Conservation (phyloP, 805 yeast genomes). For the Ogataea glucozyma region DNA sequence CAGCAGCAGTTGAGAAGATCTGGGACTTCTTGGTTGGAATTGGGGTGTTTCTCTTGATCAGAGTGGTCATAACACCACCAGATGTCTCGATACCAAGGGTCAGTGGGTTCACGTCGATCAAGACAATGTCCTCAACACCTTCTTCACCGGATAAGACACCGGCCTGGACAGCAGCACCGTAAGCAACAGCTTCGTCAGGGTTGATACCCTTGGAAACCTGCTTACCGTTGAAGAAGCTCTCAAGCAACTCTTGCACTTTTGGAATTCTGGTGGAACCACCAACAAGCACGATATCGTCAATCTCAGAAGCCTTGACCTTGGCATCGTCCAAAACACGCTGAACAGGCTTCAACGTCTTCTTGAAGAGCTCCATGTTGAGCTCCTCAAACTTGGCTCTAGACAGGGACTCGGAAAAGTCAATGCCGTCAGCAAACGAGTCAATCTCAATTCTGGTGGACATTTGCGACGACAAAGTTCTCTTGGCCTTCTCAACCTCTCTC, state of each 20-base stretch:
- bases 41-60: conserved; percentile 92
- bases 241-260: conserved; percentile 91
- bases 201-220: conserved; percentile 96
- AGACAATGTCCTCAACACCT: conserved; percentile 85
- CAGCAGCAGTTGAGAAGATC: conserved; percentile 93
- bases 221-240: conserved; percentile 89
- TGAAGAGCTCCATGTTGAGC: conserved; percentile 87
- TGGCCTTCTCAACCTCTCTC: conserved; percentile 98
- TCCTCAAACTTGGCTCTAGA: conserved; percentile 99
- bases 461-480: conserved; percentile 93
- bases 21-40: conserved; percentile 95
- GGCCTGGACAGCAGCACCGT: conserved; percentile 99
- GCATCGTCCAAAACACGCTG: conserved; percentile 95
- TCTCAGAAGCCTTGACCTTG: conserved; percentile 79
- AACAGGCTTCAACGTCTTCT: conserved; percentile 93
- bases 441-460: conserved; percentile 95
- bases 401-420: conserved; percentile 91
- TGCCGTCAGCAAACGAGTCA: conserved; percentile 91
- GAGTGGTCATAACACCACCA: conserved; percentile 96
- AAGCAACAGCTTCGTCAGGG: conserved; percentile 99
- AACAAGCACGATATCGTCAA: conserved; percentile 93
- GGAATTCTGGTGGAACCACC: conserved; percentile 99
- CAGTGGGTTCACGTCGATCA: conserved; percentile 91
- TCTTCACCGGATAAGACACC: conserved; percentile 96
- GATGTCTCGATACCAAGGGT: conserved; percentile 96